Evolutionary conservation across 441 rosid genomes (phyloP), one percentile per base, ranked within the genome.

Genomic region (Pelargonium citronellum): DNA sequence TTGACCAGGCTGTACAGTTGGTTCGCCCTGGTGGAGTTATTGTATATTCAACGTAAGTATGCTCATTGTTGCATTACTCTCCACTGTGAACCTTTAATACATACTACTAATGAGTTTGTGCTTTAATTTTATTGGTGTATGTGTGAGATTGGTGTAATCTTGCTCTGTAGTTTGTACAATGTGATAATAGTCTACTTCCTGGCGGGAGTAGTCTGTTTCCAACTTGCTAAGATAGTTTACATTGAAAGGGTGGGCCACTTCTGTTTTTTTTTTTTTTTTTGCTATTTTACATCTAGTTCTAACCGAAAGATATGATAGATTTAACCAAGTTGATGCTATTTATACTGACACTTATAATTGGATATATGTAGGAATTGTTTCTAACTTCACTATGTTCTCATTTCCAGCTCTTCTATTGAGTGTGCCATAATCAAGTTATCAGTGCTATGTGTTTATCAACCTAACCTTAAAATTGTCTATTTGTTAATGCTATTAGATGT

Each of bases 1-100:
- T 94, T 64, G 99, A 94, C 69, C 97, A 94, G 80, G 99, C 97
- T 77, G 89, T 94, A 81, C 93, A 94, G 80, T 78, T 94, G 73
- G 97, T 89, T 83, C 87, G 96, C 17, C 85, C 96, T 71, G 97
- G 97, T 80, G 99, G 99, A 72, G 84, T 87, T 74, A 76, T 95
- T 27, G 96, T 95, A 57, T 95, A 91, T 85, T 95, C 99, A 62
- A 95, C 97, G 99, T 95, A 66, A 84, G 95, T 81, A 72, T 44
- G 55, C 69, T 49, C 51, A 15, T 19, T 71, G 5, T 65, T 65
- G 53, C 6, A 24, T 72, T 51, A 61, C 58, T 68, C 20, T 53
- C 19, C 15, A n/a, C 60, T 16, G 20, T 22, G 9, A 3, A 51
- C 58, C 16, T 51, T 11, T n/a, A 51, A 51, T 43, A 7, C 12